Conservation (phyloP, 305 asterid species). For the Solanum chacoense region DNA sequence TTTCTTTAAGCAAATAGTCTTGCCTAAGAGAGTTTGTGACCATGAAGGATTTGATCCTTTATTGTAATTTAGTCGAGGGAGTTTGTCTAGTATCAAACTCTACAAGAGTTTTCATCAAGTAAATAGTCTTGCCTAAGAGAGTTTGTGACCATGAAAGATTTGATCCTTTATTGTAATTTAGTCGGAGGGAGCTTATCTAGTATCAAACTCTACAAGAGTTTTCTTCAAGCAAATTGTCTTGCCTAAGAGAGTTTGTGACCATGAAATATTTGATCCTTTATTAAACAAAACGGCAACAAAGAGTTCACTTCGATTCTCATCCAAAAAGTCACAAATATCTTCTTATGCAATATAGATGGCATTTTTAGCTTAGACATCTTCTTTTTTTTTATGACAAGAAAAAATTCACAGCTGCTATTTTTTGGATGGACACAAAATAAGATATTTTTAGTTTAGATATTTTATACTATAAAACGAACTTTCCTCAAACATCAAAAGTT, state of each 20-base stretch:
- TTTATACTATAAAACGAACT: not conserved
- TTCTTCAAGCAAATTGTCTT: not conserved
- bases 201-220: too few species aligned
- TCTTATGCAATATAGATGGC: not conserved
- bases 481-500: not conserved
- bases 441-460: not conserved
- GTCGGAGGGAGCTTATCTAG: too few species aligned
- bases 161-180: not conserved
- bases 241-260: too few species aligned
- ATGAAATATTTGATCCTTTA: not conserved
- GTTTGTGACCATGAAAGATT: not conserved
- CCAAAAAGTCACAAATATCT: not conserved
- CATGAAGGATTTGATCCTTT: not conserved
- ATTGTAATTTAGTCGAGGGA: not conserved
- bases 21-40: not conserved
- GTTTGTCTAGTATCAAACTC: not conserved
- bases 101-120: not conserved
- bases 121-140: not conserved
- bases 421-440: accelerated
- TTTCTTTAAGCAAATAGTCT: not conserved
- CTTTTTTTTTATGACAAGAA: not conserved
- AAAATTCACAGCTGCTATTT: too few species aligned
- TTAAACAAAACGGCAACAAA: not conserved
- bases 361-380: not conserved
- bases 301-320: not conserved